Evolutionary conservation across 164 flowering plant species (phyloP), one percentile per base, ranked within the genome.

Genomic region (Tetracentron sinense): DNA sequence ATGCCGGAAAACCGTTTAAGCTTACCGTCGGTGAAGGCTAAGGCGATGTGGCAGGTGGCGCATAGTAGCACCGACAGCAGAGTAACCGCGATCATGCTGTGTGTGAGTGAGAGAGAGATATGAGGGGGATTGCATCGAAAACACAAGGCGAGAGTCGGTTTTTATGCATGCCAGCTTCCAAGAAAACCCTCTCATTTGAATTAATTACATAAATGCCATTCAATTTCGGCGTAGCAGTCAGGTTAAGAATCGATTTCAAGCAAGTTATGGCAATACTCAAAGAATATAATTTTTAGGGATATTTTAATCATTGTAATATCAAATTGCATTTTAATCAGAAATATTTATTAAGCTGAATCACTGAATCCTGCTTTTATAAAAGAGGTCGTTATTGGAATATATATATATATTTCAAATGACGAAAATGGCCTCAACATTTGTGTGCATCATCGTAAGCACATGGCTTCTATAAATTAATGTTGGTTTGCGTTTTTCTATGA

Each of bases 1-100:
- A 10, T 1, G 42, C 42, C 22, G 23, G 51, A 55, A 19, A 19
- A 10, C 14, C 2, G 27, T 25, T 14, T 29, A 31, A 65, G 68
- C 78, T 75, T 75, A 82, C 85, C 85, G 57, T 75, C 79, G n/a
- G 52, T 70, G 69, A 74, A 22, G 50, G 81, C 58, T 4, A 61
- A 52, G 48, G 74, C 74, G 46, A 61, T 55, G 56, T 64, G 58
- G 54, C 66, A 72, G 58, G 64, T 69, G 72, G 75, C 68, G 56
- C 74, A 76, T 4, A 82, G 66, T 27, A 79, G 77, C 68, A 72
- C 72, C 27, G 67, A 12, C 54, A 77, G 68, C 61, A 71, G 61
- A 17, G 70, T 20, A 42, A 67, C 12, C 20, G 67, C 72, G 33
- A 64, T 58, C 78, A 56, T 50, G 47, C 46, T 26, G 48, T 25